These are phyloP conservation scores for Globisporangium barbulae DNA, from an alignment of 352 stramenopile species.

Conservation along the genomic window DNA sequence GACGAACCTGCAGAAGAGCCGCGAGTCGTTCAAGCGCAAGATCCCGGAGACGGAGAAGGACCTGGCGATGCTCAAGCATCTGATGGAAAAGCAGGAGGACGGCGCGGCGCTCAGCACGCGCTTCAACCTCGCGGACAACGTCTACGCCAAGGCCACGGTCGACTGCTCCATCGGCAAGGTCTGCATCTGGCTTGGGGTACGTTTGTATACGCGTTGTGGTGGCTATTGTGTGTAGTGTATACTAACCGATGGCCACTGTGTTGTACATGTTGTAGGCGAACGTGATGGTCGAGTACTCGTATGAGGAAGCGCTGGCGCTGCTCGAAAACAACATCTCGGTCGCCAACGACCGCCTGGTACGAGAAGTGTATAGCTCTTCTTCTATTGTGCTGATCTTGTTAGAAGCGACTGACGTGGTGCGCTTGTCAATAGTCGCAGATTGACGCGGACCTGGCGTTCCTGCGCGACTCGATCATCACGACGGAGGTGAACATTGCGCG, in stretches of 20 bases:
- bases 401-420: background rate
- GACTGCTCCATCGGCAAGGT: constrained; percentile 90
- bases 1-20: constrained; percentile 81
- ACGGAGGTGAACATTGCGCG: constrained; percentile 96
- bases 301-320: constrained; percentile 93
- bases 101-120: constrained; percentile 82
- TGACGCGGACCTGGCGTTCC: constrained; percentile 91
- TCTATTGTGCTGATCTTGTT: background rate
- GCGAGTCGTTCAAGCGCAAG: constrained; percentile 87
- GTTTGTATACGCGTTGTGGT: constrained; percentile 9
- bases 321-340: constrained; percentile 73
- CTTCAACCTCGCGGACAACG: constrained; percentile 94
- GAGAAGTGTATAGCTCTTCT: background rate
- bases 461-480: constrained; percentile 97
- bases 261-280: constrained; percentile 58
- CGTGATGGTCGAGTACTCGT: constrained; percentile 97
- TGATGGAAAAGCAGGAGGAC: constrained; percentile 63
- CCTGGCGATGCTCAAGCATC: constrained; percentile 43
- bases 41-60: constrained; percentile 92
- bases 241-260: background rate
- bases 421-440: constrained; percentile 48
- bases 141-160: constrained; percentile 94
- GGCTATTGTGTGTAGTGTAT: background rate
- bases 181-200: constrained; percentile 95
- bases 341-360: constrained; percentile 69